Conservation (phyloP, 1,284 basidiomycete species). For the Ustilago curta region DNA sequence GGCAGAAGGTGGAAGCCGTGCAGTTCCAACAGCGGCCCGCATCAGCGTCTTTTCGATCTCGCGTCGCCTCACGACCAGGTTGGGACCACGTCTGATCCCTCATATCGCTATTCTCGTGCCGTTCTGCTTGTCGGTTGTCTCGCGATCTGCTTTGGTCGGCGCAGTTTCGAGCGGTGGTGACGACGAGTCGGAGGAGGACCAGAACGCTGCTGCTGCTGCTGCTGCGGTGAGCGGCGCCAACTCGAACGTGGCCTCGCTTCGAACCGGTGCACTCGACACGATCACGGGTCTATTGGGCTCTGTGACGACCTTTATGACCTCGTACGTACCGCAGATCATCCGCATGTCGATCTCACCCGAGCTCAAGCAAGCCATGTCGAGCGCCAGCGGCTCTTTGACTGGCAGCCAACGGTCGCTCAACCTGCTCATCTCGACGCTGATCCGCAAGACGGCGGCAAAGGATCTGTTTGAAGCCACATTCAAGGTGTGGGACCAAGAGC, state of each 20-base stretch:
- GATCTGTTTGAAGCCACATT: conserved; percentile 49
- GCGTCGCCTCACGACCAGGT: conserved; percentile 45
- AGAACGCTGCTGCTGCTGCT: conserved; percentile 2
- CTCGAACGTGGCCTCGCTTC: conserved; percentile 39
- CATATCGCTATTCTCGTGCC: conserved; percentile 59
- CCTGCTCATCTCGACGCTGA: conserved; percentile 31
- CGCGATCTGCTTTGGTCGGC: conserved; percentile 10
- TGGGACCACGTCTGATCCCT: conserved; percentile 65
- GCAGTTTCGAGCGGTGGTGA: conserved; percentile 1
- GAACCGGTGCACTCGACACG: conserved; percentile 55
- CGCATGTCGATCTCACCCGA: conserved; percentile 44
- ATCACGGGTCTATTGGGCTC: conserved; percentile 57
- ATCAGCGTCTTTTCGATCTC: conserved; percentile 54
- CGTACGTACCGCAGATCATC: conserved; percentile 44
- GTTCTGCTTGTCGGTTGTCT: conserved; percentile 35
- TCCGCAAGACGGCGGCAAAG: conserved; percentile 45
- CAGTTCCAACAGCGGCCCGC: conserved; percentile 28
- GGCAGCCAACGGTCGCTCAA: conserved; percentile 47
- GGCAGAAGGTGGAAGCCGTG: conserved; percentile 15
- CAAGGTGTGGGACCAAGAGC: conserved; percentile 52
- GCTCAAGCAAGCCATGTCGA: conserved; percentile 42
- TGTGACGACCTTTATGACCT: conserved; percentile 65
- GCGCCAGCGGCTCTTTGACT: conserved; percentile 38
- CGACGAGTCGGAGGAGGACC: conserved; percentile 15
- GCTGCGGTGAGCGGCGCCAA: conserved; percentile 13